phyloP scores from a whole-genome alignment of 208 protist species.

The Trypanosoma cruzi region DNA sequence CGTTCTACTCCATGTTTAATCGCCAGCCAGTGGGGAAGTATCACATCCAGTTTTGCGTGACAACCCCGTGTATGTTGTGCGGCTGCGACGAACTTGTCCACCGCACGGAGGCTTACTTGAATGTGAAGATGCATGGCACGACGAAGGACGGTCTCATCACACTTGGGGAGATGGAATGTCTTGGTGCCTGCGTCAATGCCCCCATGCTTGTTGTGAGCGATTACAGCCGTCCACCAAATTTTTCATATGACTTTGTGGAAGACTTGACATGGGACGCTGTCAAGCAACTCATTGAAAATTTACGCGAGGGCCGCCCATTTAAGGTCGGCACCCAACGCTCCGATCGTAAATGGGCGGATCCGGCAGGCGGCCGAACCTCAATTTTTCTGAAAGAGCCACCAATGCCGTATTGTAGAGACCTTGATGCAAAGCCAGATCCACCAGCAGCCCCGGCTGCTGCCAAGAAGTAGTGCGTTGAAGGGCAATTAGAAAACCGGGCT shows the following conservation, averaged over 20 bases:
- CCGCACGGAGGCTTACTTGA: conserved; percentile 78
- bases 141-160: conserved; percentile 90
- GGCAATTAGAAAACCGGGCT: neutral
- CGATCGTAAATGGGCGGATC: conserved; percentile 73
- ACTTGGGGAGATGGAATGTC: conserved; percentile 95
- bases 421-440: conserved; percentile 50
- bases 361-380: conserved; percentile 83
- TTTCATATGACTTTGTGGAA: conserved; percentile 90
- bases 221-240: conserved; percentile 90
- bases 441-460: conserved; percentile 41
- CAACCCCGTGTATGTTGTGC: conserved; percentile 94
- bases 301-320: conserved; percentile 74
- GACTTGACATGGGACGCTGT: conserved; percentile 88
- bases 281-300: conserved; percentile 78
- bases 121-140: conserved; percentile 84
- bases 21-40: conserved; percentile 94
- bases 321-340: conserved; percentile 74
- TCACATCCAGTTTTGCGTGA: conserved; percentile 94
- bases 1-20: conserved; percentile 96
- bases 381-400: conserved; percentile 86
- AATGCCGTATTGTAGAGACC: conserved; percentile 84
- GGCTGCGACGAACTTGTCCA: conserved; percentile 90
- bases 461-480: conserved; percentile 63
- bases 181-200: conserved; percentile 94
- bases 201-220: conserved; percentile 94